Evolutionary conservation across 2,329 filamentous ascomycete species (phyloP).

Genomic region (Aphanoascus verrucosus): DNA sequence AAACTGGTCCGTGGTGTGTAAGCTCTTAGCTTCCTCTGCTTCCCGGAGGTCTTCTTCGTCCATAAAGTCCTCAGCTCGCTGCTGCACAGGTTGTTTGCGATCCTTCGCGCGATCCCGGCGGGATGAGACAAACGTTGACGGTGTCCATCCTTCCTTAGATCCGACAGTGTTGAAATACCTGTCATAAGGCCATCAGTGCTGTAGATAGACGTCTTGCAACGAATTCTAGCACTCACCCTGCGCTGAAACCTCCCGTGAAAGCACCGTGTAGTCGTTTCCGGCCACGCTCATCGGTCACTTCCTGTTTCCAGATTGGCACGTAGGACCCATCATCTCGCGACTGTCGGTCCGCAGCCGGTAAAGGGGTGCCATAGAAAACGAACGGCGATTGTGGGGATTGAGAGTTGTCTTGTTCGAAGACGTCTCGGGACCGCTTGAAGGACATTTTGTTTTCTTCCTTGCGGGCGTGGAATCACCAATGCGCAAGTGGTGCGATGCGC

Average conservation of each 20-base stretch:
- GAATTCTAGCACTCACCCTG: constrained; percentile 57
- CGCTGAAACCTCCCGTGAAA: constrained; percentile 93
- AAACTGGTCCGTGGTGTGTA: constrained; percentile 65
- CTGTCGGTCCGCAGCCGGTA: constrained; percentile 66
- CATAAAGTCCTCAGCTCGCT: constrained; percentile 87
- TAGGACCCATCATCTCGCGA: constrained; percentile 83
- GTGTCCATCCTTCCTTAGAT: constrained; percentile 96
- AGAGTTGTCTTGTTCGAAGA: constrained; percentile 61
- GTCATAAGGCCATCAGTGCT: constrained; percentile 28
- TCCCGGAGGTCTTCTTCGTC: constrained; percentile 91
- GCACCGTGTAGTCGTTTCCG: constrained; percentile 87
- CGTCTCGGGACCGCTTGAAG: constrained; percentile 65
- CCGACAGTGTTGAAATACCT: constrained; percentile 98
- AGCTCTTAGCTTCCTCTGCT: constrained; percentile 62
- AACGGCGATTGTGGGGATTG: constrained; percentile 59
- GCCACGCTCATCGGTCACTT: constrained; percentile 85
- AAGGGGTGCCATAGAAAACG: constrained; percentile 70
- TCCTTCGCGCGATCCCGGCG: constrained; percentile 66
- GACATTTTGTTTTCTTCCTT: constrained; percentile 45
- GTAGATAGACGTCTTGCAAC: constrained; percentile 19
- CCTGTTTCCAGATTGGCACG: constrained; percentile 95
- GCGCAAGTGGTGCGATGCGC: background rate
- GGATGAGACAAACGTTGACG: constrained; percentile 83
- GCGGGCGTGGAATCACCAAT: no score
- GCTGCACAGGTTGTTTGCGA: constrained; percentile 41